Evolutionary conservation across 1,284 basidiomycete genomes (phyloP).

Genomic region (Agroathelia rolfsii): DNA sequence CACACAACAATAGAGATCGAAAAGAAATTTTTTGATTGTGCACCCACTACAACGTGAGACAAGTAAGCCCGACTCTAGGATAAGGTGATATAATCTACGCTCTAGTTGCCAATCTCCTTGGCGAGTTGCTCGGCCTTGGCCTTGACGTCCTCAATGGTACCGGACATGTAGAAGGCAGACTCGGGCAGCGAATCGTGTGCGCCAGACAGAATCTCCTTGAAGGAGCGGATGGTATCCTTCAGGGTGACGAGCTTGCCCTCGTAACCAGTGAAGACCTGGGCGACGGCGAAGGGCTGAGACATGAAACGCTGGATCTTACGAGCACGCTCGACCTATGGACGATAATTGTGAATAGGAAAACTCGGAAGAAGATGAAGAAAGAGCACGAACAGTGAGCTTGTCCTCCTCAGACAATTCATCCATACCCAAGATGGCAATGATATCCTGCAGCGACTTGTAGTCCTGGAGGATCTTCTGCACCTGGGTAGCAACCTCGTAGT

Average conservation of each 20-base stretch:
- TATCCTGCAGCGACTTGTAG: slow-evolving; percentile 98
- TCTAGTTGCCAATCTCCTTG: slow-evolving; percentile 77
- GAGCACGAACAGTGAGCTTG: slow-evolving; percentile 80
- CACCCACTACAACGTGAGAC: no score
- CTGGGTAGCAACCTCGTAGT: slow-evolving; percentile 91
- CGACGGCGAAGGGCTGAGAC: slow-evolving; percentile 99
- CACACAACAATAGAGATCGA: not conserved
- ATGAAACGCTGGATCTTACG: slow-evolving; percentile 95
- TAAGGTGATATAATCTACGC: no score
- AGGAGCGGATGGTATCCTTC: slow-evolving; percentile 88
- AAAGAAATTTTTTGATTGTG: slow-evolving; percentile 2
- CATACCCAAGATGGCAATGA: slow-evolving; percentile 97
- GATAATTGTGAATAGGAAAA: slow-evolving; percentile 8
- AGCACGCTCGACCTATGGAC: slow-evolving; percentile 69
- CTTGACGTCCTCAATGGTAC: slow-evolving; percentile 92
- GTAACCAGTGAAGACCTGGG: slow-evolving; percentile 98
- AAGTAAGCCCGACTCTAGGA: no score
- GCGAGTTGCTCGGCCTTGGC: slow-evolving; percentile 93
- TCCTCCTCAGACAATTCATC: slow-evolving; percentile 99
- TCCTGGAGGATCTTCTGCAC: slow-evolving; percentile 99
- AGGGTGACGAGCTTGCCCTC: slow-evolving; percentile 92
- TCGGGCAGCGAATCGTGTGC: slow-evolving; percentile 85
- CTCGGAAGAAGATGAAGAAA: not conserved
- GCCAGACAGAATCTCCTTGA: slow-evolving; percentile 94
- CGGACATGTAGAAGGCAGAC: slow-evolving; percentile 90